Base-by-base conservation (phyloP, 2,329 filamentous ascomycete genomes). In the Onygenales sp. region DNA sequence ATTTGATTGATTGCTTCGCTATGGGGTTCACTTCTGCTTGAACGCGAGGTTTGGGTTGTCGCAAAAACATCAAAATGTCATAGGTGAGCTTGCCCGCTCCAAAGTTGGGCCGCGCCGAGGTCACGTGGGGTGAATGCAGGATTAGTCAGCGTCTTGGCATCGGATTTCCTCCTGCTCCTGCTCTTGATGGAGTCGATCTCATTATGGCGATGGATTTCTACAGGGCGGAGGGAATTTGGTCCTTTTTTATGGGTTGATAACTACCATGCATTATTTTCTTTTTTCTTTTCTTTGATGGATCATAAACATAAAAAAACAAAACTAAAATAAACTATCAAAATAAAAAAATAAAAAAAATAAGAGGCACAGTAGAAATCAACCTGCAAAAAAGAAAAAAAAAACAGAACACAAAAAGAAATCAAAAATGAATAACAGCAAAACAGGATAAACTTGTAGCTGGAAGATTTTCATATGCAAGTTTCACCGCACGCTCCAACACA, bases 331-430 rank as follows among this genome's bases (percentile, higher is more conserved):
- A 14, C 43, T 13, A 14, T 27, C n/a, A 14, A 21, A 45, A 45
- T n/a, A 31, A 21, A 10, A 13, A n/a, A 14, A n/a, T 17, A 45
- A 14, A 10, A 10, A 49, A 14, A 49, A 14, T 33, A 33, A 11
- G 8, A 13, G 11, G 34, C 33, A 49, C 34, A 49, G 47, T 39
- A 37, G 37, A 40, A 27, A 49, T 49, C 47, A 49, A 49, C 33
- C 14, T 21, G 47, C 9, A 49, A 14, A 49, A 40, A 31, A n/a
- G 7, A 49, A 11, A 49, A 39, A 49, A 49, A 49, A 42, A 49
- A 6, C 40, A 49, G 33, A 32, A 44, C 14, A 11, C 14, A 44
- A 44, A 31, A 42, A 42, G 14, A 49, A 49, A 13, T 6, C 7
- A 2, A 48, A 13, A 36, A 33, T n/a, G n/a, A 31, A 48, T 17